Conservation (phyloP, 495 filamentous ascomycete species). For the Bombardia bombarda region DNA sequence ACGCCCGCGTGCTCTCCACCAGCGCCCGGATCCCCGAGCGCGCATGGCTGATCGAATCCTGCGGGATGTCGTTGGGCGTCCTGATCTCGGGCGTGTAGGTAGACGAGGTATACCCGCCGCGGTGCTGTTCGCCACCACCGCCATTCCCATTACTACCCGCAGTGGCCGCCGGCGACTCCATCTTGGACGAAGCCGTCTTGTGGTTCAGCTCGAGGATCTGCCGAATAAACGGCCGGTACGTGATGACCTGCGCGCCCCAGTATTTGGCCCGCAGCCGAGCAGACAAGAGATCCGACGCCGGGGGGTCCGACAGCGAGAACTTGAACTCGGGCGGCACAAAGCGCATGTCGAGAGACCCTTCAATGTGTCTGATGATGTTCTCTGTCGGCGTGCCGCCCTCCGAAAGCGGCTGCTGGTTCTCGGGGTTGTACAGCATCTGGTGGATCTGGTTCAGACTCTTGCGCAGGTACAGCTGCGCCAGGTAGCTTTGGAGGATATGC, state of each 20-base stretch:
- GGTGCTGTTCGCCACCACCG: too few species aligned
- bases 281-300: slow-evolving; percentile 66
- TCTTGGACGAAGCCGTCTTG: slow-evolving; percentile 20
- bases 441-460: slow-evolving; percentile 82
- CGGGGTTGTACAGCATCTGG: slow-evolving; percentile 65
- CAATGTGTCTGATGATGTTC: slow-evolving; percentile 43
- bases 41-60: slow-evolving; percentile 45
- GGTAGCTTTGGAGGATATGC: slow-evolving; percentile 70
- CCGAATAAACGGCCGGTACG: slow-evolving; percentile 73
- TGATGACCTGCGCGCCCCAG: slow-evolving; percentile 85
- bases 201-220: slow-evolving; percentile 47
- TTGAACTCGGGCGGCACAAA: slow-evolving; percentile 35
- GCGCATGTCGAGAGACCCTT: slow-evolving; percentile 34
- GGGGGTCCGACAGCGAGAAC: slow-evolving; percentile 63
- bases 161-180: neutral
- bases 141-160: slow-evolving; percentile 8
- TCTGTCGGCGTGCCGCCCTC: slow-evolving; percentile 1
- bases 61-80: slow-evolving; percentile 30
- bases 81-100: slow-evolving; percentile 15
- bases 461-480: slow-evolving; percentile 76
- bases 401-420: slow-evolving; percentile 15
- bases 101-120: too few species aligned
- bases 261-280: slow-evolving; percentile 90
- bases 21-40: slow-evolving; percentile 59
- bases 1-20: slow-evolving; percentile 76